Percentiles rank a stretch among this genome's conserved stretches.
Conservation (phyloP, 2,329 filamentous ascomycete species). For the Neonectria magnoliae region DNA sequence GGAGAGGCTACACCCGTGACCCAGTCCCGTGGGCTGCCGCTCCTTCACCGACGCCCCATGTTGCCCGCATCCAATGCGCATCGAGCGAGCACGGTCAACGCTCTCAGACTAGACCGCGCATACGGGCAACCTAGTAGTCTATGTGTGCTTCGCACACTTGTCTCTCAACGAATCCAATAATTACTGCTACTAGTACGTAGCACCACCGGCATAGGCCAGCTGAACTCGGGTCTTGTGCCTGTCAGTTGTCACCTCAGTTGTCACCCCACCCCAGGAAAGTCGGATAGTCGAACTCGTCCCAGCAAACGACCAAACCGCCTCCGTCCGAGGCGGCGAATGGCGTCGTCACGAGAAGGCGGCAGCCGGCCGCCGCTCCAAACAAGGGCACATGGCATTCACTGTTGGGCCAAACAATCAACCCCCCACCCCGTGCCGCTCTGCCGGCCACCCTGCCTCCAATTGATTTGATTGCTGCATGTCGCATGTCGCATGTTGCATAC, state of each 20-base stretch:
- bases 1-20: conserved; percentile 12
- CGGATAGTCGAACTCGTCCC: background rate
- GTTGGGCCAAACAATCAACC: background rate
- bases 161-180: background rate
- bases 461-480: conserved; percentile 7
- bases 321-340: conserved; percentile 1
- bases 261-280: background rate
- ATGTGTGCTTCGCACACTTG: background rate
- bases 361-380: background rate
- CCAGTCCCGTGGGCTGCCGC: conserved; percentile 13
- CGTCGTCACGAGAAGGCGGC: background rate
- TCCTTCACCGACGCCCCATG: conserved; percentile 19
- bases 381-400: conserved; percentile 6
- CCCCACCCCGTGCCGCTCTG: background rate
- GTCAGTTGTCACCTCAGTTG: background rate
- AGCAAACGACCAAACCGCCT: background rate
- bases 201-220: background rate
- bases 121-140: too few species aligned
- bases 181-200: background rate
- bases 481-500: conserved; percentile 11
- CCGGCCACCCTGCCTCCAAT: background rate
- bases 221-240: background rate
- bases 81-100: background rate
- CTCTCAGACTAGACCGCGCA: background rate
- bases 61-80: background rate